A percentile compares a stretch with the other conserved stretches of the same genome.
These are phyloP conservation scores for Lineolata rhizophorae DNA, from an alignment of 495 filamentous ascomycete species.

Conservation along the genomic window DNA sequence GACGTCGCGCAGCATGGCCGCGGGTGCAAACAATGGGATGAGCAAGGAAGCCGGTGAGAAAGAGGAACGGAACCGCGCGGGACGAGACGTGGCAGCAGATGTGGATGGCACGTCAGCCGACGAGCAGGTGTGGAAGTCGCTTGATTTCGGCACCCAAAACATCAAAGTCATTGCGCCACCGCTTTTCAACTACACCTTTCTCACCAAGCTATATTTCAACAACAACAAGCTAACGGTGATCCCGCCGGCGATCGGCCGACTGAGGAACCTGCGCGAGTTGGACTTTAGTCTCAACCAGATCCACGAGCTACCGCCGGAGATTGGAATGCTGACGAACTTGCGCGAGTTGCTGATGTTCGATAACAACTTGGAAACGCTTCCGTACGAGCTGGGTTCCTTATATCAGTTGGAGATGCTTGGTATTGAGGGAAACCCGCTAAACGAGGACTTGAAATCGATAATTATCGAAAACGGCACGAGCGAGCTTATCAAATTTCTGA, in stretches of 20 bases:
- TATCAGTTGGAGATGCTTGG: slow-evolving; percentile 73
- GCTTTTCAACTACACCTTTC: slow-evolving; percentile 69
- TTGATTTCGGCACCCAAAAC: slow-evolving; percentile 89
- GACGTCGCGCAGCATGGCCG: slow-evolving; percentile 25
- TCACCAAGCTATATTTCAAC: slow-evolving; percentile 76
- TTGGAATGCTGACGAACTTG: slow-evolving; percentile 86
- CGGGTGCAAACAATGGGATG: slow-evolving; percentile 39
- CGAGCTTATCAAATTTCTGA: slow-evolving; percentile 57
- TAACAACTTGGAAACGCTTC: slow-evolving; percentile 63
- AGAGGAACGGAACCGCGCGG: slow-evolving; percentile 40
- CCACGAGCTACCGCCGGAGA: slow-evolving; percentile 63
- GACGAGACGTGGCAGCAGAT: slow-evolving; percentile 15
- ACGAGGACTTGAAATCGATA: slow-evolving; percentile 45
- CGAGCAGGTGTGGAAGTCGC: slow-evolving; percentile 67
- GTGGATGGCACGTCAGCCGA: no score
- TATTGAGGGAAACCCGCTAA: slow-evolving; percentile 75
- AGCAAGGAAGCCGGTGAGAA: slow-evolving; percentile 34
- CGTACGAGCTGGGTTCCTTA: slow-evolving; percentile 69
- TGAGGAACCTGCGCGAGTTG: slow-evolving; percentile 56
- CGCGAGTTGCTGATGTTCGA: slow-evolving; percentile 65
- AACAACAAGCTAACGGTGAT: slow-evolving; percentile 68
- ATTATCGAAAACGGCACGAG: slow-evolving; percentile 74
- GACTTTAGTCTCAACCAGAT: slow-evolving; percentile 80
- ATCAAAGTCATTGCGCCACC: slow-evolving; percentile 54
- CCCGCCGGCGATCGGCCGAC: slow-evolving; percentile 53